Percentiles rank a stretch among this genome's conserved stretches.
These are phyloP conservation scores for Trypanosomatidae sp. DNA, from an alignment of 208 protist genomes.

Conservation along the genomic window DNA sequence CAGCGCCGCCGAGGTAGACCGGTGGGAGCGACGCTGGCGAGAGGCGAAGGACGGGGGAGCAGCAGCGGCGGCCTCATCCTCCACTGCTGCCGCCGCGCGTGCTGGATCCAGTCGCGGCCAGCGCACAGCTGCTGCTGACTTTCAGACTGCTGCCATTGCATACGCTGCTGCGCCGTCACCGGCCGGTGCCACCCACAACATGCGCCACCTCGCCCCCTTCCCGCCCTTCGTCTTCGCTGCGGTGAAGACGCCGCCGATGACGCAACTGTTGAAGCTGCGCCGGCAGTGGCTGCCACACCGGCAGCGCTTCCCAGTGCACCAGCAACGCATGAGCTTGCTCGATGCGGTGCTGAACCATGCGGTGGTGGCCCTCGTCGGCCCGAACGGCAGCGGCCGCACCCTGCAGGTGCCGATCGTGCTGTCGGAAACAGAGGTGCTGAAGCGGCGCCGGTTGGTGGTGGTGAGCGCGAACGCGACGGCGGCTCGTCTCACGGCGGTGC, in stretches of 20 bases:
- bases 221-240: conserved; percentile 47
- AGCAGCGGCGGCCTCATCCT: too few species aligned
- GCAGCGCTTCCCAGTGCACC: conserved; percentile 76
- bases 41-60: too few species aligned
- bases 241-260: conserved; percentile 67
- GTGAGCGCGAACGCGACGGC: conserved; percentile 60
- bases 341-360: conserved; percentile 62
- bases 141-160: too few species aligned
- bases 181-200: too few species aligned
- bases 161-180: too few species aligned
- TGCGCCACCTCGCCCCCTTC: conserved; percentile 68
- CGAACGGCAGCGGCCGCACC: conserved; percentile 58
- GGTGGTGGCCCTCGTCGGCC: conserved; percentile 66
- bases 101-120: too few species aligned
- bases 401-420: conserved; percentile 81
- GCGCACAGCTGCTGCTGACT: too few species aligned
- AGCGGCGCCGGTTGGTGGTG: conserved; percentile 70
- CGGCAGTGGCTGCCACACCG: conserved; percentile 87
- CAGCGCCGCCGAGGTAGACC: conserved; percentile 53
- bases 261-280: conserved; percentile 67
- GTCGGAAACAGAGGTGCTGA: conserved; percentile 84
- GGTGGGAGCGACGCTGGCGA: conserved; percentile 34
- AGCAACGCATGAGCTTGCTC: conserved; percentile 68
- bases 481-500: conserved; percentile 53
- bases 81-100: too few species aligned